Base-by-base conservation (phyloP, 306 rosid genomes). In the Citrullus mucosospermus region DNA sequence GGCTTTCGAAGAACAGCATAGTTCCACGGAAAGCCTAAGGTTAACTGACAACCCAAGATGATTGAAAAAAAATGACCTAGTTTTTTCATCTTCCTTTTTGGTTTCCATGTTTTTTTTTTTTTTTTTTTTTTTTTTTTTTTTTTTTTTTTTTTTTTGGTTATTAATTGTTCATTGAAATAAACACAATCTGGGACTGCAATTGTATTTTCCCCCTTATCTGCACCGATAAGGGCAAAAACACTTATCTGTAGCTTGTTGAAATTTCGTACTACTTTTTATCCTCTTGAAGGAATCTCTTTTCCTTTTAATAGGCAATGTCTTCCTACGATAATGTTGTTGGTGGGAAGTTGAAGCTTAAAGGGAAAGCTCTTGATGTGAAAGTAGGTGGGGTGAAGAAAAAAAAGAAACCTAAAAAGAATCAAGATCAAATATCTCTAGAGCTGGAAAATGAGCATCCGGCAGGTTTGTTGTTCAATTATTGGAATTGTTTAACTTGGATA, bases 281-380 rank as follows among this genome's bases (percentile, higher is more conserved):
- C 4, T 15, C 20, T 38, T 38, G 28, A 66, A 38, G 73, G 28
- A 18, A 66, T 66, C 51, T 66, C 57, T 25, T 48, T 11, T 25
- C n/a, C 74, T 22, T 63, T 83, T 69, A 46, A 70, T 81, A 83
- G 90, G 82, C 39, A 80, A 74, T 94, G 98, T 94, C 95, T 7
- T 61, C 84, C 3, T 94, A 84, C 79, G 98, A 94, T 11, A 94
- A 92, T 72, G 97, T 92, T 54, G 91, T 94, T 82, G 92, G 93
- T 82, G 98, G 97, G 86, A 94, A 92, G 85, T 78, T 94, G 85
- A 94, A 94, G 88, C 91, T 92, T n/a, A 94, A 94, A 85, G 98
- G 98, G n/a, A 94, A 94, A 87, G 98, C 98, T 43, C 88, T 94
- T 72, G 97, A 92, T 87, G 98, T 94, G 79, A 91, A 91, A 80